Evolutionary conservation across 73 alveolate genomes (phyloP).

Genomic region (Paramecium octaurelia): DNA sequence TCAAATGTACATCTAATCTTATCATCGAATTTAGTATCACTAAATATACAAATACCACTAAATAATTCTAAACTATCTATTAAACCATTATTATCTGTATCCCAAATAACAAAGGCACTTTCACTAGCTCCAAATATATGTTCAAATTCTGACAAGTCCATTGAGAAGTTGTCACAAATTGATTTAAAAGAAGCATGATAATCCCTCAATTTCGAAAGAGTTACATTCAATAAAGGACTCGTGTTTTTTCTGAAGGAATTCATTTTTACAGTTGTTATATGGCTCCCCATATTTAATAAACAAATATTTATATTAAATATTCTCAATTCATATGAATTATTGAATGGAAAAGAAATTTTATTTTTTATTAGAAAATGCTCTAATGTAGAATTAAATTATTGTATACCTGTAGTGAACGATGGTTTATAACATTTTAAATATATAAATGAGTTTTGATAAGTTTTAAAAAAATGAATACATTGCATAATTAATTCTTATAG

Average conservation of each 20-base stretch:
- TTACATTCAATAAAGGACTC: constrained; percentile 55
- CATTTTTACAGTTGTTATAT: constrained; percentile 53
- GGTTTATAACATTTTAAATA: not conserved
- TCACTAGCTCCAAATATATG: constrained; percentile 87
- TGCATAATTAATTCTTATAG: not conserved
- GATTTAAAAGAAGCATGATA: constrained; percentile 89
- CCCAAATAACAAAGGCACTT: constrained; percentile 92
- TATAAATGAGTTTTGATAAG: not conserved
- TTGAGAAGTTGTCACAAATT: constrained; percentile 88
- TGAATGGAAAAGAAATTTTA: not conserved
- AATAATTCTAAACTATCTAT: constrained; percentile 90
- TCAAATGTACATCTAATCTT: not conserved
- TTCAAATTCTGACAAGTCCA: constrained; percentile 91
- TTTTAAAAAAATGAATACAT: not conserved
- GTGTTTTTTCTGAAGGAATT: constrained; percentile 63
- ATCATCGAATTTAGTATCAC: constrained; percentile 26
- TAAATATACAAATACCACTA: constrained; percentile 85
- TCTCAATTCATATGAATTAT: not conserved
- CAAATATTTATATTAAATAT: not conserved
- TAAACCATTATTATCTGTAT: constrained; percentile 92
- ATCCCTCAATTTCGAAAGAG: constrained; percentile 83
- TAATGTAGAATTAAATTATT: not conserved
- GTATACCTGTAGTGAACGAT: not conserved
- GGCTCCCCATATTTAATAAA: constrained; percentile 40
- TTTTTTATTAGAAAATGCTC: not conserved